phyloP scores from a whole-genome alignment of 345 rosid species.

The Heritiera littoralis region DNA sequence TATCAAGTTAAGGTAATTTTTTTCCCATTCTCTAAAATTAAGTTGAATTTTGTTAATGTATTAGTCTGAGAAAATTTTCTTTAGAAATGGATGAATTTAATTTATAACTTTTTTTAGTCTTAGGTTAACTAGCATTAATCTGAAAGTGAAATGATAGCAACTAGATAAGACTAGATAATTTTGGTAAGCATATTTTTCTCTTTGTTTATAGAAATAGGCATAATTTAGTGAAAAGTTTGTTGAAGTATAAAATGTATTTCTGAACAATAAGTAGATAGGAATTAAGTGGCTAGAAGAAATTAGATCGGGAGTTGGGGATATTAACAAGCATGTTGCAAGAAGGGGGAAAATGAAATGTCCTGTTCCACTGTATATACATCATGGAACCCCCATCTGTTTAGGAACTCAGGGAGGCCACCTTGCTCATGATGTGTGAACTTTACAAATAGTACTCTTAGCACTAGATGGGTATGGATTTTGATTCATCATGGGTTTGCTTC shows the following conservation, averaged over 20 bases:
- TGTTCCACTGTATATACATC: neutral
- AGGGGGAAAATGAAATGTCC: neutral
- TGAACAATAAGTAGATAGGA: neutral
- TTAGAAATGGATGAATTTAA: neutral
- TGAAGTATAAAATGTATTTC: neutral
- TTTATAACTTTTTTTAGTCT: neutral
- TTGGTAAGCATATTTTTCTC: neutral
- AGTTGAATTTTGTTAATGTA: neutral
- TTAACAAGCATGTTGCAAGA: neutral
- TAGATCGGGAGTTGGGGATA: neutral
- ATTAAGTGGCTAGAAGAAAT: too few species aligned
- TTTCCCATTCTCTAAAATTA: neutral
- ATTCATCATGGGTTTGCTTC: conserved; percentile 5
- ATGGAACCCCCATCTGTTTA: neutral
- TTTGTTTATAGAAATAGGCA: neutral
- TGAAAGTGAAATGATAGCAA: neutral
- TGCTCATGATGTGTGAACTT: neutral
- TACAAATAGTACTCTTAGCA: neutral
- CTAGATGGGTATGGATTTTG: neutral
- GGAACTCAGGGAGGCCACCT: neutral
- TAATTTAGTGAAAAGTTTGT: neutral
- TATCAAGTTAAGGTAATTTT: neutral
- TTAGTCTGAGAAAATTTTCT: neutral
- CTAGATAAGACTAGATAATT: neutral
- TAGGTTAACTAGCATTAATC: neutral